Conservation (phyloP, 2,329 filamentous ascomycete species). For the Curvularia verruculosa region DNA sequence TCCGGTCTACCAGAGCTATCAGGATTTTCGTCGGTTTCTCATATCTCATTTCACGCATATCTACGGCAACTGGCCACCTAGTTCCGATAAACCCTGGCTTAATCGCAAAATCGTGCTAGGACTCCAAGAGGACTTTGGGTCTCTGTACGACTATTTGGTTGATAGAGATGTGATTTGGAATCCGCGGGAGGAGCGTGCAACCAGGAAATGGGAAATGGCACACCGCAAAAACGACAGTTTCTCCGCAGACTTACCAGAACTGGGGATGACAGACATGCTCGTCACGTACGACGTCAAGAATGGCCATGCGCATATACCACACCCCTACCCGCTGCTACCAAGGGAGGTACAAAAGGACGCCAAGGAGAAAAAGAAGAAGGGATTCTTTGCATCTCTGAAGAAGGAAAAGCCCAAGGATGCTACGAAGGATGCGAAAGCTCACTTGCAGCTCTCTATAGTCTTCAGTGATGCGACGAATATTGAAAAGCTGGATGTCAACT, state of each 20-base stretch:
- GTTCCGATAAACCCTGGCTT: constrained; percentile 58
- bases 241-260: constrained; percentile 54
- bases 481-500: constrained; percentile 46
- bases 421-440: constrained; percentile 47
- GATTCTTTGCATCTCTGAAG: constrained; percentile 43
- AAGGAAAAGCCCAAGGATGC: constrained; percentile 43
- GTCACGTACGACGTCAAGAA: constrained; percentile 68
- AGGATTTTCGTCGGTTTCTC: constrained; percentile 67
- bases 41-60: constrained; percentile 61
- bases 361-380: constrained; percentile 43
- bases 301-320: constrained; percentile 59
- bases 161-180: constrained; percentile 71
- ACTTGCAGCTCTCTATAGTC: constrained; percentile 48
- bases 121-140: constrained; percentile 70
- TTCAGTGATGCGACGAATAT: constrained; percentile 52
- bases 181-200: constrained; percentile 64
- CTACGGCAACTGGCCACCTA: constrained; percentile 69
- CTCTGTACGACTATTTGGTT: constrained; percentile 73
- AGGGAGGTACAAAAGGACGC: constrained; percentile 32
- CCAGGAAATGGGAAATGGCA: constrained; percentile 70
- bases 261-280: constrained; percentile 71
- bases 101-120: constrained; percentile 62
- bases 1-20: constrained; percentile 62
- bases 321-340: constrained; percentile 70
- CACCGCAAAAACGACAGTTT: constrained; percentile 44